Conservation (phyloP, 306 rosid genomes). For the Trifolium repens region DNA sequence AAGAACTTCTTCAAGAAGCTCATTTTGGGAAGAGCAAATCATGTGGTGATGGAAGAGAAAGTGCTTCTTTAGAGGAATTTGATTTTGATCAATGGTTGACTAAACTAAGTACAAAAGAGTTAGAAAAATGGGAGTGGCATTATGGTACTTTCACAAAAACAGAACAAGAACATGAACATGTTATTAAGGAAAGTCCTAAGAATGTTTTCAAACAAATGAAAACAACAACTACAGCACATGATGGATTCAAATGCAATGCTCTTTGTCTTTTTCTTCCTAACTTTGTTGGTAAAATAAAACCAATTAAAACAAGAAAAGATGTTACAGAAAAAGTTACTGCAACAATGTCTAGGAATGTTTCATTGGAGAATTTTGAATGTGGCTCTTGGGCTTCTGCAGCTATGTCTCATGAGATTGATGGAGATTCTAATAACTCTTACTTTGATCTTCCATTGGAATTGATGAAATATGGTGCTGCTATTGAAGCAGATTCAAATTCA, state of each 20-base stretch:
- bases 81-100: constrained; percentile 68
- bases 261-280: constrained; percentile 79
- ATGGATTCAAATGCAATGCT: constrained; percentile 70
- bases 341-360: constrained; percentile 69
- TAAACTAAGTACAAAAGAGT: constrained; percentile 43
- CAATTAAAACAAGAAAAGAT: constrained; percentile 51
- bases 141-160: constrained; percentile 42
- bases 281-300: constrained; percentile 62
- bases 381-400: constrained; percentile 94
- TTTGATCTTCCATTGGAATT: constrained; percentile 85
- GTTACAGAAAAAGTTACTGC: constrained; percentile 40
- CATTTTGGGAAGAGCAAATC: constrained; percentile 67
- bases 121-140: constrained; percentile 39
- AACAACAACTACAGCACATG: constrained; percentile 39
- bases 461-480: constrained; percentile 47
- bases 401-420: constrained; percentile 48
- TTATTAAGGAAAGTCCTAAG: constrained; percentile 39
- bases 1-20: constrained; percentile 41
- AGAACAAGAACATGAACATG: constrained; percentile 31
- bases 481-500: constrained; percentile 53
- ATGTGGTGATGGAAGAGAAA: constrained; percentile 56
- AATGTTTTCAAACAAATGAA: constrained; percentile 38
- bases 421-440: constrained; percentile 56
- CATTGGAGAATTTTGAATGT: constrained; percentile 88
- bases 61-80: constrained; percentile 54